Evolutionary conservation across 352 stramenopile genomes (phyloP), one percentile per base, ranked within the genome.

Genomic region (Phytophthora capsici): DNA sequence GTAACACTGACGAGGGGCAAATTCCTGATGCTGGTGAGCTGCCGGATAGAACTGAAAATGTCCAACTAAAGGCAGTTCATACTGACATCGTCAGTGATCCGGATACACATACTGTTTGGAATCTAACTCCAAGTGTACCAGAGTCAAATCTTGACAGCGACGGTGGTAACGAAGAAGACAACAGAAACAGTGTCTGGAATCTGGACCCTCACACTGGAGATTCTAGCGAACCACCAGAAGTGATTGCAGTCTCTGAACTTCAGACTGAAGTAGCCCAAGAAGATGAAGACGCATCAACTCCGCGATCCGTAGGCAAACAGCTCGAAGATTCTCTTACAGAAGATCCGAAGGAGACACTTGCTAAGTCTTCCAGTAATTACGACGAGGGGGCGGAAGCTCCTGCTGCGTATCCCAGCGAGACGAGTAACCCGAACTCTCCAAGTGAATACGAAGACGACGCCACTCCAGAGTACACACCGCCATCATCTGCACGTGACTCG

Each of bases 381-480:
- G 23, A 45, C 19, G 38, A 10, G 47, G 46, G 7, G 6, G 28
- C 45, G 5, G 25, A 40, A 22, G 9, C 36, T 22, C 48, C 32
- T 13, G 5, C 34, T 20, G 45, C 43, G 14, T 44, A 30, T 38
- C 25, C 17, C 16, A 37, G 16, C 2, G 32, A 65, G 22, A n/a
- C 19, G 37, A 66, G 26, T 12, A 34, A 63, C 5, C 43, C 36
- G n/a, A 65, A 43, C 16, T 65, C 65, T 16, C 9, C 45, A 57
- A 37, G 40, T 34, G 58, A 43, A 23, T 59, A n/a, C 12, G 44
- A 60, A 58, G 53, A 48, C 17, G 32, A 57, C 40, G 36, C 25
- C 22, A 73, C 66, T 37, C 66, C 53, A 48, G 66, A 73, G 6
- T 73, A 73, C 36, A 73, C 66, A 14, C 66, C 66, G 0, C 46